Evolutionary conservation across 805 yeast species (phyloP).

Genomic region (Huiozyma sinensis): DNA sequence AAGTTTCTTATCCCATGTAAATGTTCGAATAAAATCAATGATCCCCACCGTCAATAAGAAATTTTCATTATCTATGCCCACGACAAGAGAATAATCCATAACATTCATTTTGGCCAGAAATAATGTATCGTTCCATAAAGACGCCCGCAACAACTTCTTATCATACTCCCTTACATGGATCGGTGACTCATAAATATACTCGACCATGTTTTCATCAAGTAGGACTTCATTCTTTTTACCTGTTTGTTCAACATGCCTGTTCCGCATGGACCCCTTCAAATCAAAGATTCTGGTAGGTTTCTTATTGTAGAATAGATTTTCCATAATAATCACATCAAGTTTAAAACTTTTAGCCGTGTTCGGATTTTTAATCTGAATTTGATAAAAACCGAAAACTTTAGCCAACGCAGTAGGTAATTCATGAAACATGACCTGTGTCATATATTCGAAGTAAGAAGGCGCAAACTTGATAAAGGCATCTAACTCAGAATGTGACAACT

Average conservation of each 20-base stretch:
- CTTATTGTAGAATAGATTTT: constrained; percentile 78
- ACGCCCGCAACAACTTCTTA: constrained; percentile 74
- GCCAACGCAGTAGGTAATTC: constrained; percentile 91
- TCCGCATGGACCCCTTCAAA: constrained; percentile 95
- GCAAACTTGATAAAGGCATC: constrained; percentile 94
- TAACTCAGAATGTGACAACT: constrained; percentile 74
- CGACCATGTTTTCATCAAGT: constrained; percentile 96
- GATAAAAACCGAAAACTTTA: constrained; percentile 91
- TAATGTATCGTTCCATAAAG: constrained; percentile 89
- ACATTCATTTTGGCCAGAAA: constrained; percentile 95
- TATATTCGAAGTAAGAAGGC: constrained; percentile 91
- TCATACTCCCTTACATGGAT: constrained; percentile 87
- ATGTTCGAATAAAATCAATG: constrained; percentile 86
- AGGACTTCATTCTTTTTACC: constrained; percentile 92
- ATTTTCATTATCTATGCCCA: constrained; percentile 71
- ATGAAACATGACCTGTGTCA: constrained; percentile 90
- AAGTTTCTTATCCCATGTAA: constrained; percentile 96
- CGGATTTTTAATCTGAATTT: constrained; percentile 76
- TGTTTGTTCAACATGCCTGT: constrained; percentile 91
- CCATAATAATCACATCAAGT: constrained; percentile 92
- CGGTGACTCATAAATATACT: constrained; percentile 92
- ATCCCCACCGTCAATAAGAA: constrained; percentile 82
- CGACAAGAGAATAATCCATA: constrained; percentile 93
- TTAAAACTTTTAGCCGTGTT: constrained; percentile 55
- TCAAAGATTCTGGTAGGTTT: constrained; percentile 83